Percentiles rank a stretch among this genome's conserved stretches.
These are phyloP conservation scores for Odonthalia washingtoniensis DNA, from an alignment of 31 red algal genomes.

Conservation along the genomic window DNA sequence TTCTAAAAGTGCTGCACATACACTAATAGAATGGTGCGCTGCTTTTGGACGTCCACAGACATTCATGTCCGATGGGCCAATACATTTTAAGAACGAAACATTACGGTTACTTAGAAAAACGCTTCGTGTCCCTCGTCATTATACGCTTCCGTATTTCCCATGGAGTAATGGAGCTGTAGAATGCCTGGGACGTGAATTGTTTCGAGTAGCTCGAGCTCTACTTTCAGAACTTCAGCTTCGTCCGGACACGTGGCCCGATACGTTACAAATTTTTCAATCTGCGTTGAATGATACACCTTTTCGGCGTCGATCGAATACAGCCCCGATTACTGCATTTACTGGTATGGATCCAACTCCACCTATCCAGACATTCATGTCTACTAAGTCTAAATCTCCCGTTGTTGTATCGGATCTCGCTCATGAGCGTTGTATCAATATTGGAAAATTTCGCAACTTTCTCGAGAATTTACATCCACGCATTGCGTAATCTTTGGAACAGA, in stretches of 20 bases:
- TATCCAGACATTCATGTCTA: background rate
- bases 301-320: background rate
- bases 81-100: constrained; percentile 14
- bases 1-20: constrained; percentile 9
- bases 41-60: constrained; percentile 33
- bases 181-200: background rate
- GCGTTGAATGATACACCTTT: background rate
- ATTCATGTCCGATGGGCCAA: constrained; percentile 10
- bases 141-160: constrained; percentile 6
- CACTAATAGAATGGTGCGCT: constrained; percentile 17
- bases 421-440: constrained; percentile 8
- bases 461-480: background rate
- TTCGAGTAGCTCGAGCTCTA: background rate
- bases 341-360: background rate
- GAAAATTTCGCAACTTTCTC: background rate
- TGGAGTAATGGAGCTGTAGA: constrained; percentile 21
- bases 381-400: background rate
- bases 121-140: constrained; percentile 11
- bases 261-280: background rate
- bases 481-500: background rate
- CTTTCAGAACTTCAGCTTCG: constrained; percentile 4
- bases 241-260: background rate
- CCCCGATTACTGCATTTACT: constrained; percentile 16
- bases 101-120: background rate
- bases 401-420: background rate